phyloP scores from a whole-genome alignment of 1,139 yeast species.

The Cylindricascospora bacillispora region DNA sequence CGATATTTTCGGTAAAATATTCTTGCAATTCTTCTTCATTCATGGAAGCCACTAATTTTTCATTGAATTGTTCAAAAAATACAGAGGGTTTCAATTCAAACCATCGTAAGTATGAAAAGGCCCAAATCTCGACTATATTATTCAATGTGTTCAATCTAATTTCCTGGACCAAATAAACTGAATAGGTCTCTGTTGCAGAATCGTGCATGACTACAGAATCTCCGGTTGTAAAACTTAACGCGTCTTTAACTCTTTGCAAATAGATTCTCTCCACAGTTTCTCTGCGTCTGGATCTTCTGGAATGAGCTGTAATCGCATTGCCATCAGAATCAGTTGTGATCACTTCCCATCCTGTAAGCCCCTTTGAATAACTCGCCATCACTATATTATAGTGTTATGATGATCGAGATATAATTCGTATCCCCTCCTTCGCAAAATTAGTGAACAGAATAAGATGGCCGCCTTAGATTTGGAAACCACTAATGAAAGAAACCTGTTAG shows the following conservation, averaged over 20 bases:
- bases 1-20: conserved; percentile 11
- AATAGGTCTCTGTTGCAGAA: conserved; percentile 8
- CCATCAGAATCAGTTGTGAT: conserved; percentile 20
- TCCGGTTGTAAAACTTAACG: conserved; percentile 16
- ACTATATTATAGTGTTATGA: too few species aligned
- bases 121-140: conserved; percentile 21
- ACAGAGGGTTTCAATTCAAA: conserved; percentile 14
- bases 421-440: too few species aligned
- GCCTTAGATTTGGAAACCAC: too few species aligned
- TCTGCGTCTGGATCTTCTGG: conserved; percentile 14
- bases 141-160: conserved; percentile 21
- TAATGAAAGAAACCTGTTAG: too few species aligned
- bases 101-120: conserved; percentile 19
- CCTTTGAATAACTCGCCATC: conserved; percentile 18
- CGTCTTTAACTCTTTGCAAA: conserved; percentile 11
- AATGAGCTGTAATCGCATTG: conserved; percentile 12
- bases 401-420: too few species aligned
- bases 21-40: conserved; percentile 4
- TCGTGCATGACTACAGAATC: conserved; percentile 17
- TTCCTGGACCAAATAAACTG: conserved; percentile 20
- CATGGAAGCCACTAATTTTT: conserved; percentile 2
- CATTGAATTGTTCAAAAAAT: conserved; percentile 9
- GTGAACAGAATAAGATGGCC: too few species aligned
- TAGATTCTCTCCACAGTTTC: conserved; percentile 9
- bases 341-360: conserved; percentile 22